Evolutionary conservation across 768 basidiomycete species (phyloP).

Genomic region (Neoboletus brunneissimus): DNA sequence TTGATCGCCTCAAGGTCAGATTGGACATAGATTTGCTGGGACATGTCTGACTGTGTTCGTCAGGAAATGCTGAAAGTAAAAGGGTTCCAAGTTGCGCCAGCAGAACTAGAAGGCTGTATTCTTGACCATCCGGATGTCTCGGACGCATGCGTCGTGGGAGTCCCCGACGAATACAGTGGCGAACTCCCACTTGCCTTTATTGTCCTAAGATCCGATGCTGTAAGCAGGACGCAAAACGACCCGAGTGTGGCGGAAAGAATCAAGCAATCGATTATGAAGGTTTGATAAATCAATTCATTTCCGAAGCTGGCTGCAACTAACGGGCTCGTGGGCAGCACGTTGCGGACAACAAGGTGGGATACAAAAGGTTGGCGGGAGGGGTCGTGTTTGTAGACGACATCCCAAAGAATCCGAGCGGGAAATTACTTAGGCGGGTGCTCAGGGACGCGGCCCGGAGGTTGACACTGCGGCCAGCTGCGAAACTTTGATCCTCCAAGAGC

Average conservation of each 20-base stretch:
- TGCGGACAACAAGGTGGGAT: constrained; percentile 52
- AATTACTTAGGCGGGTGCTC: constrained; percentile 55
- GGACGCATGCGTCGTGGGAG: constrained; percentile 63
- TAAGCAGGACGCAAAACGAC: constrained; percentile 33
- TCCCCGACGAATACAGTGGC: constrained; percentile 72
- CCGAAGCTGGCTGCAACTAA: not conserved
- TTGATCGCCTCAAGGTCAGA: constrained; percentile 71
- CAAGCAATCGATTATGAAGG: constrained; percentile 52
- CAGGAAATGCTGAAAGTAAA: constrained; percentile 73
- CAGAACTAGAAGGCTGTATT: constrained; percentile 65
- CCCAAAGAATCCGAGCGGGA: constrained; percentile 73
- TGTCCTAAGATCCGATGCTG: constrained; percentile 44
- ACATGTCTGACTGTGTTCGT: not conserved
- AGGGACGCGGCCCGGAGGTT: constrained; percentile 45
- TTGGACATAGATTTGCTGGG: not conserved
- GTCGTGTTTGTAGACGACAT: constrained; percentile 60
- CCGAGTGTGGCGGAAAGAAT: constrained; percentile 35
- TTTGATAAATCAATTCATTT: constrained; percentile 22
- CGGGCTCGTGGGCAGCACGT: constrained; percentile 43
- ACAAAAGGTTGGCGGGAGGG: constrained; percentile 62
- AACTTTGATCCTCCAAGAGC: constrained; percentile 21
- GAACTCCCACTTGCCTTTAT: constrained; percentile 74
- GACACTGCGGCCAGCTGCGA: constrained; percentile 18
- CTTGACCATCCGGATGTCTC: constrained; percentile 57
- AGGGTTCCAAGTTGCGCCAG: constrained; percentile 58